These are phyloP conservation scores for Ophiognomonia clavigignenti-juglandacearum DNA, from an alignment of 2,329 filamentous ascomycete species.

Conservation along the genomic window DNA sequence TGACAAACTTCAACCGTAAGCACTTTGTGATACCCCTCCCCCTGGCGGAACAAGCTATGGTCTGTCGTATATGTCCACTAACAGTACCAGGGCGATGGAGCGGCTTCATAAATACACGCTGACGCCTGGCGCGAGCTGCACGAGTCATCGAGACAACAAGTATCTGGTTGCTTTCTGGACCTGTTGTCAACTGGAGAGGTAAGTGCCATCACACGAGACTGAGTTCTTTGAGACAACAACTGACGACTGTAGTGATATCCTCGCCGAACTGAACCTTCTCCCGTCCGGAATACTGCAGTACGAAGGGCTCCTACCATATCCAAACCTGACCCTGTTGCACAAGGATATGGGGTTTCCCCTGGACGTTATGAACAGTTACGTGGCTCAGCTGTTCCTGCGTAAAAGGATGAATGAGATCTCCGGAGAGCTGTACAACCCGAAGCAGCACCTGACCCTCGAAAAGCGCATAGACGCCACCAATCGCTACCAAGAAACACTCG, in stretches of 20 bases:
- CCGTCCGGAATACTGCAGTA: constrained; percentile 58
- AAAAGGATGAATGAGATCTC: constrained; percentile 63
- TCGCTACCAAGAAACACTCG: constrained; percentile 22
- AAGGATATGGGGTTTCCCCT: constrained; percentile 38
- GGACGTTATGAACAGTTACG: constrained; percentile 53
- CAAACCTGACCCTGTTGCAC: constrained; percentile 45
- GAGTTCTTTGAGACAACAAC: constrained; percentile 16
- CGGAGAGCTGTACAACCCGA: constrained; percentile 47
- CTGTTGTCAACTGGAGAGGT: constrained; percentile 88
- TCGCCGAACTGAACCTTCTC: constrained; percentile 72
- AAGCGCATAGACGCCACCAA: constrained; percentile 32
- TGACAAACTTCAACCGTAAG: constrained; percentile 72
- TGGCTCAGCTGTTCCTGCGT: constrained; percentile 58
- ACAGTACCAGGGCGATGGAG: constrained; percentile 38
- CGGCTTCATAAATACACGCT: constrained; percentile 28
- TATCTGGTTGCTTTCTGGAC: constrained; percentile 84
- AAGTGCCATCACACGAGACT: constrained; percentile 19
- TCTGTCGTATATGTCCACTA: no score
- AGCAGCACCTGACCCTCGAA: constrained; percentile 21
- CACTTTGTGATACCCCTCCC: no score
- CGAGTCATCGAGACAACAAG: constrained; percentile 52
- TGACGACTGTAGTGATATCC: constrained; percentile 62
- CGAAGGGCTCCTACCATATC: constrained; percentile 62
- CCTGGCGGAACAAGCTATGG: no score
- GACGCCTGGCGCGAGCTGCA: constrained; percentile 18